Evolutionary conservation across 441 rosid genomes (phyloP).

Genomic region (Isatis lusitanica): DNA sequence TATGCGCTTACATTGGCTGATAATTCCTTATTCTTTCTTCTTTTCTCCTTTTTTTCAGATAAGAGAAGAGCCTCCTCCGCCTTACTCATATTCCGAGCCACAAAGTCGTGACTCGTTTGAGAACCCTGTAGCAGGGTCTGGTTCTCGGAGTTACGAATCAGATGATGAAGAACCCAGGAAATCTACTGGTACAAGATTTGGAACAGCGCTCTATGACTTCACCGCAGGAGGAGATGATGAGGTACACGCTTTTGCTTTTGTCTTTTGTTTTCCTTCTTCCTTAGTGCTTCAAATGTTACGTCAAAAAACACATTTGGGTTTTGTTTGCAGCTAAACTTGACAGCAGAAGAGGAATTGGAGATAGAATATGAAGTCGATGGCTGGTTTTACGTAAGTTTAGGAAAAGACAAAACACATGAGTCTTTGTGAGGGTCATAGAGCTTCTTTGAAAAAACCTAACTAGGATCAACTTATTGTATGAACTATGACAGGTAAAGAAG

Average conservation of each 20-base stretch:
- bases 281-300: not conserved
- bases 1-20: constrained; percentile 3
- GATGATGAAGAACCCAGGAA: constrained; percentile 62
- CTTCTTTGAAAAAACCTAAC: not conserved
- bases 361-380: constrained; percentile 98
- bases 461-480: not conserved
- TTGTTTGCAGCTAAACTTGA: constrained; percentile 82
- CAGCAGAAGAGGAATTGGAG: constrained; percentile 90
- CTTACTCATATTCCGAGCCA: constrained; percentile 67
- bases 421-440: not conserved
- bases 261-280: not conserved
- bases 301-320: not conserved
- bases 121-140: constrained; percentile 66
- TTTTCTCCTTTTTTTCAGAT: constrained; percentile 45
- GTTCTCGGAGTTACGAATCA: constrained; percentile 65
- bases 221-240: constrained; percentile 99
- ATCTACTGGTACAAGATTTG: constrained; percentile 65
- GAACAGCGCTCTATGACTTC: constrained; percentile 94
- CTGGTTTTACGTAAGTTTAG: constrained; percentile 88
- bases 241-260: constrained; percentile 40
- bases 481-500: constrained; percentile 77
- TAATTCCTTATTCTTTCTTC: not conserved
- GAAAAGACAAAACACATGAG: not conserved
- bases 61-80: constrained; percentile 95
- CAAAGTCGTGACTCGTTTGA: constrained; percentile 73